Evolutionary conservation across 2,329 filamentous ascomycete genomes (phyloP).

Genomic region (Elsinoe perseae): DNA sequence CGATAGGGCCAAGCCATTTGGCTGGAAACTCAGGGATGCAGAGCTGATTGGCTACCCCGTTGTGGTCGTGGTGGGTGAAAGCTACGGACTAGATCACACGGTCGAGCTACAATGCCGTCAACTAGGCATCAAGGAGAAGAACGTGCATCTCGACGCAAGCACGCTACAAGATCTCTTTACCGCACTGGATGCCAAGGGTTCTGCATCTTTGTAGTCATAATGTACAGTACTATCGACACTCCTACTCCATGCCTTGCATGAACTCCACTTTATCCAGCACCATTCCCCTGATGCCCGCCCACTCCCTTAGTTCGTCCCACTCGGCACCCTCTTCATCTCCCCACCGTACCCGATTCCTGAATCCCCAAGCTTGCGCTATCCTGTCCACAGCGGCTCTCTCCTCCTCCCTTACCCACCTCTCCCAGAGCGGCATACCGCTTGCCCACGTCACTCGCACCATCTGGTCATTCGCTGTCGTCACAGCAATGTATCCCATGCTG

Average conservation of each 20-base stretch:
- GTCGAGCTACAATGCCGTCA: conserved; percentile 74
- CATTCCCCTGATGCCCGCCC: conserved; percentile 77
- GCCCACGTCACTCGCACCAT: conserved; percentile 92
- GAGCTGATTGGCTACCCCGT: conserved; percentile 85
- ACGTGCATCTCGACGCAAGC: neutral
- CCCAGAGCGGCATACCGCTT: conserved; percentile 67
- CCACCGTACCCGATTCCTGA: conserved; percentile 67
- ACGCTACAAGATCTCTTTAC: neutral
- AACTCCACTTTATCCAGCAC: conserved; percentile 79
- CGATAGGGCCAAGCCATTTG: conserved; percentile 57
- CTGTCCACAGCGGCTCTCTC: conserved; percentile 81
- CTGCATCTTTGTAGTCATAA: conserved; percentile 35
- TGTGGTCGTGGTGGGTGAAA: conserved; percentile 67
- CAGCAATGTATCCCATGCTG: conserved; percentile 73
- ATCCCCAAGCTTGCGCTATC: conserved; percentile 85
- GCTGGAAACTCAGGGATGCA: conserved; percentile 85
- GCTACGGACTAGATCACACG: conserved; percentile 49
- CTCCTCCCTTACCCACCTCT: conserved; percentile 82
- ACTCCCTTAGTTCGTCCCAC: conserved; percentile 80
- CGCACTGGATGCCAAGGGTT: neutral
- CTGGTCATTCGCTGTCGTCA: conserved; percentile 86
- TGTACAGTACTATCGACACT: conserved; percentile 8
- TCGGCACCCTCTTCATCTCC: conserved; percentile 88
- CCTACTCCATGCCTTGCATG: conserved; percentile 82
- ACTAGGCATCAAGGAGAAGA: conserved; percentile 54